Base-by-base conservation (phyloP, 2,329 filamentous ascomycete species). In the Fusarium fracticaudum region DNA sequence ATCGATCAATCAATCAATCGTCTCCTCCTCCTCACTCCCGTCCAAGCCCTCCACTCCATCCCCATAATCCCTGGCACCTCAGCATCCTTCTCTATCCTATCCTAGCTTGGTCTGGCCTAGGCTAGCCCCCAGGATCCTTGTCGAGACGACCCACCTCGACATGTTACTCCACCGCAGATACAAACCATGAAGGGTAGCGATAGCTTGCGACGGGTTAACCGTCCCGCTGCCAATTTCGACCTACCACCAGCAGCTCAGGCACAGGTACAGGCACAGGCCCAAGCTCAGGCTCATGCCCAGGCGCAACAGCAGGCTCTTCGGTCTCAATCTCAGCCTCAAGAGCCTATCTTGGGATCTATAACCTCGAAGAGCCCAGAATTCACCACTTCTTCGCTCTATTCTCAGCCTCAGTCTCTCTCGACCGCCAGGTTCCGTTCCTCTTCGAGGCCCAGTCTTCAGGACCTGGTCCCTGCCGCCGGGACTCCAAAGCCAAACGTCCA, bases 161-260 rank as follows among this genome's bases (percentile, higher is more conserved):
- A 78, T 78, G 75, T 71, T 77, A 67, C 76, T 78, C 76, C 76
- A 78, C 76, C 48, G 59, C 51, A 71, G 68, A 65, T 75, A 72
- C 63, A 71, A 74, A 68, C 73, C 75, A 77, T 78, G 76, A 77
- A 76, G 51, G 66, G 59, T 59, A 78, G 72, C 66, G 74, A 76
- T 76, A 77, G 76, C 76, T 78, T 70, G 67, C 75, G 69, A 75
- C 73, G 73, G 73, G 71, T 58, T 71, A 60, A 64, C 67, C 67
- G 67, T 75, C 71, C 69, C 62, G 66, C 75, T 73, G 59, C 76
- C 76, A 76, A 75, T 78, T 71, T 76, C 74, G 67, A 64, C 64
- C 72, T 77, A 64, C 67, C 66, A 68, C 71, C 60, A 65, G 58
- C 43, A 45, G 43, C 43, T 26, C 43, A 45, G 43, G 43, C 43